phyloP scores from a whole-genome alignment of 2,329 filamentous ascomycete species.

The Colletotrichum lupini region DNA sequence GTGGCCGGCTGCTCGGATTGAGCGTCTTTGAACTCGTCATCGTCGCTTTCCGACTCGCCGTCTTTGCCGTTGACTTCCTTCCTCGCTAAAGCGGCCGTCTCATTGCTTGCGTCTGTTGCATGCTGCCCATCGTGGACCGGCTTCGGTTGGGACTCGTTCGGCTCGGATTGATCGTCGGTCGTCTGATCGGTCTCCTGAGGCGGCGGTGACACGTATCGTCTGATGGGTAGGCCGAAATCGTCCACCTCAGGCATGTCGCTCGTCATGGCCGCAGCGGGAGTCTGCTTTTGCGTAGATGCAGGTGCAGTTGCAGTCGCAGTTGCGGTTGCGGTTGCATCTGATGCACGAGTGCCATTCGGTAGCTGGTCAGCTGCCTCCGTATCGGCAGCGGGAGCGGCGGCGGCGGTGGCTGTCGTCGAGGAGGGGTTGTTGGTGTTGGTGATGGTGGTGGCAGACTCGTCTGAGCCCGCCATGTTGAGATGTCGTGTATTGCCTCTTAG shows the following conservation, averaged over 20 bases:
- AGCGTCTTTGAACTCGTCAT: constrained; percentile 43
- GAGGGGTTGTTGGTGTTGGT: constrained; percentile 9
- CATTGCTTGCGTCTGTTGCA: not conserved
- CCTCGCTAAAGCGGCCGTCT: constrained; percentile 30
- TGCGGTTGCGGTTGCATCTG: constrained; percentile 40
- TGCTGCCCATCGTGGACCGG: constrained; percentile 24
- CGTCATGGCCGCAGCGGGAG: constrained; percentile 42
- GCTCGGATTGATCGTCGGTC: constrained; percentile 14
- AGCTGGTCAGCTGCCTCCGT: constrained; percentile 39
- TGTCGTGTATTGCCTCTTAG: constrained; percentile 13
- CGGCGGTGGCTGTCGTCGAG: constrained; percentile 5
- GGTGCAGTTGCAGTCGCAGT: constrained; percentile 37
- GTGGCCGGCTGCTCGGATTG: constrained; percentile 34
- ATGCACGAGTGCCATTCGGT: constrained; percentile 24
- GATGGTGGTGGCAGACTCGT: constrained; percentile 23
- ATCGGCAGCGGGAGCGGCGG: constrained; percentile 39
- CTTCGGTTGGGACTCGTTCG: constrained; percentile 11
- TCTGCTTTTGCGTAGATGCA: constrained; percentile 40
- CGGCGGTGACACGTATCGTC: constrained; percentile 54
- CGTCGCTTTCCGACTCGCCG: constrained; percentile 40
- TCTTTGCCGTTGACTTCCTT: constrained; percentile 16
- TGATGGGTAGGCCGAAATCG: constrained; percentile 77
- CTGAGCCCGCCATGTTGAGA: constrained; percentile 35
- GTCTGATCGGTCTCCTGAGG: constrained; percentile 29
- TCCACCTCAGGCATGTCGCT: constrained; percentile 63